A percentile compares a stretch with the other conserved stretches of the same genome.
phyloP scores from a whole-genome alignment of 306 rosid species.

The Rosa rugosa region DNA sequence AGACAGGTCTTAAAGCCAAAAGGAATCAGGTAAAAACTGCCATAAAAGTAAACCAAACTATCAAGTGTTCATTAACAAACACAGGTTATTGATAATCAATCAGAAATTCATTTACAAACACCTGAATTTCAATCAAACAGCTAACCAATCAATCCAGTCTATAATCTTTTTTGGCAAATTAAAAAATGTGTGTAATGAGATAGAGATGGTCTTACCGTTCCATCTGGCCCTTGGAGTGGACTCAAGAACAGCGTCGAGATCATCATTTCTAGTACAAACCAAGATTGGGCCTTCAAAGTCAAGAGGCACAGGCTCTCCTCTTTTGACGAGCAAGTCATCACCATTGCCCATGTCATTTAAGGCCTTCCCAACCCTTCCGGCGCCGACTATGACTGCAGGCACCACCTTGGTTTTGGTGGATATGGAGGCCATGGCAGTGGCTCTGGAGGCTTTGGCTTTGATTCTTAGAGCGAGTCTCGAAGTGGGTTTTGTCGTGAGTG shows the following conservation, averaged over 20 bases:
- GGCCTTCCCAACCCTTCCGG: conserved; percentile 85
- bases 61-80: too few relatives aligned
- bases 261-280: conserved; percentile 90
- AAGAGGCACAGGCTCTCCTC: conserved; percentile 75
- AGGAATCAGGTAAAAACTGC: too few relatives aligned
- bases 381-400: conserved; percentile 89
- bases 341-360: conserved; percentile 75
- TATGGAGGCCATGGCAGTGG: conserved; percentile 34
- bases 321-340: conserved; percentile 54
- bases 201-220: conserved; percentile 45
- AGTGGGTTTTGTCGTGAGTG: conserved; percentile 23
- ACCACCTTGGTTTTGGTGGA: conserved; percentile 37
- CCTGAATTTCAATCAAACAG: too few relatives aligned
- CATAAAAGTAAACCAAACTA: too few relatives aligned
- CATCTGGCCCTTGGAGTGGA: conserved; percentile 84
- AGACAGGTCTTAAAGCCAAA: too few relatives aligned
- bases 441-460: conserved; percentile 25
- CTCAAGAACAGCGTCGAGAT: conserved; percentile 78
- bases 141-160: too few relatives aligned
- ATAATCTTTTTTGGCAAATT: too few relatives aligned
- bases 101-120: neutral
- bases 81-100: neutral
- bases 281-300: conserved; percentile 73
- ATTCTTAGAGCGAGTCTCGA: conserved; percentile 11
- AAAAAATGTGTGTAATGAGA: too few relatives aligned